Base-by-base conservation (phyloP, 2,329 filamentous ascomycete genomes). In the Calonectria hawksworthii region DNA sequence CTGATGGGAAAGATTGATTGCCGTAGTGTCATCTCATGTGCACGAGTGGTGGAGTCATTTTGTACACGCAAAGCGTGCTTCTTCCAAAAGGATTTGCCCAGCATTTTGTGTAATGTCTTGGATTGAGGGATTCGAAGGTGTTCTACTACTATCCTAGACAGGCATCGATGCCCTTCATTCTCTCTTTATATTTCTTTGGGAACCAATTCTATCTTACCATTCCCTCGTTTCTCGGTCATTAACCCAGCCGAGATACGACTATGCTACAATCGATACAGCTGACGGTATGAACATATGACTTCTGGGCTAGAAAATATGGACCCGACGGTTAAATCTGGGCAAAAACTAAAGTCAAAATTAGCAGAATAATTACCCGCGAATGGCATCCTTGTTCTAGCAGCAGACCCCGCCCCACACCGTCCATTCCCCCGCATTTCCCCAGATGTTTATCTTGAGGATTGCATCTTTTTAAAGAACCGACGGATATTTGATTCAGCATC, bases 1-100 rank as follows among this genome's bases (percentile, higher is more conserved):
- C 87, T 86, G 56, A 95, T 88, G 4, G 93, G 94, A 77, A 90
- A 90, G 69, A 95, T 87, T 14, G 93, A 95, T 80, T 94, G 88
- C 66, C 91, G 87, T 30, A 94, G 83, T 0, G 92, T 94, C 75
- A 95, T 86, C 82, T 94, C 85, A 14, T 87, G 86, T 1, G 86
- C 87, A 63, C 81, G 85, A 23, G 87, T 89, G 51, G 84, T 82
- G 73, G 83, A 81, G 69, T 83, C 77, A 72, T 88, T 86, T 67
- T 85, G 84, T 72, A 86, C 85, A 75, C 85, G 86, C 76, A 89
- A 85, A 59, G 88, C 87, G 51, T 87, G 85, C 59, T 83, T 83
- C 80, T 84, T 30, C 28, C 52, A 56, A 21, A 56, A 56, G 21
- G 52, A 56, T 34, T 56, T 34, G 28, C 28, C 28, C 26, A 34